Percentiles rank a stretch among this genome's conserved stretches.
Evolutionary conservation across 1,284 basidiomycete species (phyloP).

Genomic region (Tilletia caries): DNA sequence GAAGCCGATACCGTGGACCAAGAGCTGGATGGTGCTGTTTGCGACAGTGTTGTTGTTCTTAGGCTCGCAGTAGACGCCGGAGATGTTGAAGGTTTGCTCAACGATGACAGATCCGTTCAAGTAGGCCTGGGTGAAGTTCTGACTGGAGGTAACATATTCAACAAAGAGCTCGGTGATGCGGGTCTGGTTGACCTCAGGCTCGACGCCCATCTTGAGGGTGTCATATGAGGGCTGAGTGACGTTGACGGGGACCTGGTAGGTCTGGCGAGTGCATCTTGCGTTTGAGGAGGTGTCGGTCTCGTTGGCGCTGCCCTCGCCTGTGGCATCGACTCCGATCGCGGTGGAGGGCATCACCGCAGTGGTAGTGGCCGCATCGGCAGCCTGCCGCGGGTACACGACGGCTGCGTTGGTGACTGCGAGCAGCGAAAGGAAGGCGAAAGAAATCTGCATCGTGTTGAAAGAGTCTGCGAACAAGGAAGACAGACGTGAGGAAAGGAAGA

Average conservation of each 20-base stretch:
- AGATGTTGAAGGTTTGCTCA: constrained; percentile 27
- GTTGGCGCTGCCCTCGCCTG: constrained; percentile 4
- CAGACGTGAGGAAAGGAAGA: too few species aligned
- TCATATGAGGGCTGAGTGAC: constrained; percentile 17
- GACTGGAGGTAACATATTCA: constrained; percentile 18
- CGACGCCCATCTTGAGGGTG: constrained; percentile 7
- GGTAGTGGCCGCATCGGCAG: background rate
- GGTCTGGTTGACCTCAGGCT: constrained; percentile 16
- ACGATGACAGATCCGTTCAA: constrained; percentile 16
- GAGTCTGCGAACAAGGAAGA: too few species aligned
- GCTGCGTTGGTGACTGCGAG: background rate
- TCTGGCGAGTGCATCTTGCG: constrained; percentile 17
- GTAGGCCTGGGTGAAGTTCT: constrained; percentile 29
- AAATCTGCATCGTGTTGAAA: background rate
- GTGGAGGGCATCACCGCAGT: background rate
- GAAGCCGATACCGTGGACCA: constrained; percentile 42
- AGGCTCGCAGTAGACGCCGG: constrained; percentile 41
- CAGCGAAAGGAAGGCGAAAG: background rate
- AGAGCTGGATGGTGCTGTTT: constrained; percentile 31
- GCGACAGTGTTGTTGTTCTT: constrained; percentile 27
- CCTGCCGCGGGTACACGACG: background rate
- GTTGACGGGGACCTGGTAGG: constrained; percentile 15
- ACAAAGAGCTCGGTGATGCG: constrained; percentile 21
- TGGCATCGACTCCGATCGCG: background rate
- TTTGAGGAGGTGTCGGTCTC: constrained; percentile 16